Base-by-base conservation (phyloP, 1,284 basidiomycete genomes). In the Fomitopsis palustris region DNA sequence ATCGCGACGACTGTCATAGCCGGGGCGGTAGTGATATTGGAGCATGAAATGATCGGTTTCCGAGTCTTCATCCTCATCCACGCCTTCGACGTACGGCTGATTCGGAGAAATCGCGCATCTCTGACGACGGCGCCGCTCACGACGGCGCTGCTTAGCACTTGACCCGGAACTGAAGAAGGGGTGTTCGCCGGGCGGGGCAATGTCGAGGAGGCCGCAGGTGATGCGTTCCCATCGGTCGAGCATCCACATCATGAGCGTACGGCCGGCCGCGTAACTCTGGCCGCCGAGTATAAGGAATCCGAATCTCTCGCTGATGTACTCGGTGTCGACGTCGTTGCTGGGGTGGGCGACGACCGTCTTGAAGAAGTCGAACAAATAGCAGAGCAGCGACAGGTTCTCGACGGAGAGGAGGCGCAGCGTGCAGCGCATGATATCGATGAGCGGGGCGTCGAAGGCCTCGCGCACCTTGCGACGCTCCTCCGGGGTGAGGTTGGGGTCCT, bases 341-440 rank as follows among this genome's bases (percentile, higher is more conserved):
- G 72, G 70, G 41, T 64, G 70, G n/a, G 73, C 65, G 43, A 69
- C 69, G 10, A 74, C 64, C 63, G 72, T 69, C 12, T 69, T 69
- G 68, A 90, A 84, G 68, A 90, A 88, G 0, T 80, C 81, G 60
- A 85, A 76, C 23, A 89, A 76, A 67, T 89, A 89, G 21, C 82
- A 75, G 47, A 90, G 72, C 0, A 89, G 72, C 16, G 80, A 81
- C 64, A 87, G 80, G 45, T 82, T 76, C 8, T 81, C 72, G 0
- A 78, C 76, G 0, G 88, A 85, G 4, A 89, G 77, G 33, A 90
- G 78, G 4, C 82, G 82, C 17, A 90, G 76, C 35, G 89, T 69
- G 54, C 82, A 73, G 62, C 82, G 83, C 0, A 83, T 82, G 45
- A 77, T 71, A 10, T 64, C 67, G 64, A 85, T 70, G 35, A 78